These are phyloP conservation scores for Toxicodendron radicans DNA, from an alignment of 345 rosid species.

Conservation along the genomic window DNA sequence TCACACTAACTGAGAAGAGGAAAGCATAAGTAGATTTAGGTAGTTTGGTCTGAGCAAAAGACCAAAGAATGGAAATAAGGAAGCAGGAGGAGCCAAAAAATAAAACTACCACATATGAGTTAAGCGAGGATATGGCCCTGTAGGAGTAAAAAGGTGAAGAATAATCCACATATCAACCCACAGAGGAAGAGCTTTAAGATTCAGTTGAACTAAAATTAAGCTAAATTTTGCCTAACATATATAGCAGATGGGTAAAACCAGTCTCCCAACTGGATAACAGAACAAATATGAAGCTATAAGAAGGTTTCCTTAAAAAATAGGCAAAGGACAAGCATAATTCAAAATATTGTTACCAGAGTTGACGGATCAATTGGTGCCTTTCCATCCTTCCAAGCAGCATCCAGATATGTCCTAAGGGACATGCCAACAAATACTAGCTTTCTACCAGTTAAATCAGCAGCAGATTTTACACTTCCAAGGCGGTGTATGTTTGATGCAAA, in stretches of 20 bases:
- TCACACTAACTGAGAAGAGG: background rate
- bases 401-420: conserved; percentile 94
- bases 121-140: too few relatives aligned
- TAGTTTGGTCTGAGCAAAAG: background rate
- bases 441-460: conserved; percentile 90
- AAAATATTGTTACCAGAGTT: conserved; percentile 57
- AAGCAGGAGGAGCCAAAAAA: background rate
- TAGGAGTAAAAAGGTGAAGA: background rate
- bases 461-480: conserved; percentile 96
- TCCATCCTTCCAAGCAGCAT: conserved; percentile 99
- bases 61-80: background rate
- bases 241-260: background rate
- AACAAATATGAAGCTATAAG: background rate
- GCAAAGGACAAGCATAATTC: background rate
- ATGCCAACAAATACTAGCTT: conserved; percentile 97
- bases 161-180: background rate
- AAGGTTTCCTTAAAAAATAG: conserved; percentile 3
- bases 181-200: background rate
- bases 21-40: background rate
- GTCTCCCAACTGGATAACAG: background rate
- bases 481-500: conserved; percentile 97
- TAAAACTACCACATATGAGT: background rate
- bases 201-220: background rate
- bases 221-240: background rate
- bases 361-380: conserved; percentile 96